A percentile compares a stretch with the other conserved stretches of the same genome.
Evolutionary conservation across 805 yeast species (phyloP).

Genomic region (Pichia scutulata): DNA sequence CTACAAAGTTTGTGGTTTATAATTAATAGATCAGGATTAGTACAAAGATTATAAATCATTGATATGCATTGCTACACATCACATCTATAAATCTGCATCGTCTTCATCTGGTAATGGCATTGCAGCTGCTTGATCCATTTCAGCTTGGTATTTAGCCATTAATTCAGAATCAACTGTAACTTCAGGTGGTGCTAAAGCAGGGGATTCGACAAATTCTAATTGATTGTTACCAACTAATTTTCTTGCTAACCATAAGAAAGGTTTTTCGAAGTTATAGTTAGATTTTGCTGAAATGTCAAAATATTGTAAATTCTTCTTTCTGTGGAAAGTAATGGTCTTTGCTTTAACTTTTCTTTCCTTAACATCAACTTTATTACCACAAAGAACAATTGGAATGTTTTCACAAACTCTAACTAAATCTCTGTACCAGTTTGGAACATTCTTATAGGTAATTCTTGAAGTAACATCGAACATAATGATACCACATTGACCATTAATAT

Average conservation of each 20-base stretch:
- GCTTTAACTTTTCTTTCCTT: slow-evolving; percentile 99
- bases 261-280: slow-evolving; percentile 98
- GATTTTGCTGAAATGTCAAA: slow-evolving; percentile 99
- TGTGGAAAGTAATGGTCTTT: slow-evolving; percentile 99
- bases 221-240: slow-evolving; percentile 97
- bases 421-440: slow-evolving; percentile 99
- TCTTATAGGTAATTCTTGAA: slow-evolving; percentile 98
- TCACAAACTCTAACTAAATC: slow-evolving; percentile 99
- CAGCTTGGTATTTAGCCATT: slow-evolving; percentile 98
- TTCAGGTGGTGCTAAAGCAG: slow-evolving; percentile 99
- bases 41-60: neutral
- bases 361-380: slow-evolving; percentile 99
- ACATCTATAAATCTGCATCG: slow-evolving; percentile 86
- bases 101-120: slow-evolving; percentile 99
- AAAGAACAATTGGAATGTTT: slow-evolving; percentile 96
- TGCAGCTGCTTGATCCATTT: slow-evolving; percentile 99
- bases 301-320: slow-evolving; percentile 99
- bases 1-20: no score
- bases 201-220: slow-evolving; percentile 97
- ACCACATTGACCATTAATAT: slow-evolving; percentile 99
- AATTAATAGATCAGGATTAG: neutral
- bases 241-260: slow-evolving; percentile 99
- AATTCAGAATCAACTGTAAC: slow-evolving; percentile 93
- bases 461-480: slow-evolving; percentile 99
- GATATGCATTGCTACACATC: neutral